Conservation (phyloP, 2,329 filamentous ascomycete species). For the Colletotrichum liaoningense region DNA sequence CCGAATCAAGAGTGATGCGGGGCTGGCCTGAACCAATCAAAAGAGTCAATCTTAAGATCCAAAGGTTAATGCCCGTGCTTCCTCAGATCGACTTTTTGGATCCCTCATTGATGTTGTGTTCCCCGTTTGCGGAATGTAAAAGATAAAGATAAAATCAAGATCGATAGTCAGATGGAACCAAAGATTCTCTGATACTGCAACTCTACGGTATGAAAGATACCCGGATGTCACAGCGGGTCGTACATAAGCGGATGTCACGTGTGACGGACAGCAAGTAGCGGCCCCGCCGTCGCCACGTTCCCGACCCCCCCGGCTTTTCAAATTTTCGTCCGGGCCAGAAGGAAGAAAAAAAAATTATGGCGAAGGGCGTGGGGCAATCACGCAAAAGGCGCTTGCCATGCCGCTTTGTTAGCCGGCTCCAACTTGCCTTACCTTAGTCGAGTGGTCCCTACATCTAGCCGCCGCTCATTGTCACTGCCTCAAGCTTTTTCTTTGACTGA, state of each 20-base stretch:
- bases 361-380: constrained; percentile 29
- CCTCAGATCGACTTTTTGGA: neutral
- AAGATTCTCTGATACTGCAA: no score
- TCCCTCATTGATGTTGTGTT: neutral
- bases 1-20: neutral
- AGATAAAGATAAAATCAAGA: neutral
- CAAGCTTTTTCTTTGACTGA: neutral
- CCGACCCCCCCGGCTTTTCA: constrained; percentile 8
- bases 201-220: neutral
- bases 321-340: neutral
- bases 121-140: no score
- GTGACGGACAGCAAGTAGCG: neutral
- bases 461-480: neutral
- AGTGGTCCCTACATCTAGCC: neutral
- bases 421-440: neutral
- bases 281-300: constrained; percentile 21
- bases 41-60: neutral
- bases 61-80: neutral
- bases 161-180: neutral
- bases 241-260: constrained; percentile 2
- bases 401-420: neutral
- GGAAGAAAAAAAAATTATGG: neutral
- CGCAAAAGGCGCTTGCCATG: constrained; percentile 9
- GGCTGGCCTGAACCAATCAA: neutral
- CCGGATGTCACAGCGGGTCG: neutral